Percentiles rank a stretch among this genome's conserved stretches.
phyloP scores from a whole-genome alignment of 2,329 filamentous ascomycete species.

The Colletotrichum echinochloae region DNA sequence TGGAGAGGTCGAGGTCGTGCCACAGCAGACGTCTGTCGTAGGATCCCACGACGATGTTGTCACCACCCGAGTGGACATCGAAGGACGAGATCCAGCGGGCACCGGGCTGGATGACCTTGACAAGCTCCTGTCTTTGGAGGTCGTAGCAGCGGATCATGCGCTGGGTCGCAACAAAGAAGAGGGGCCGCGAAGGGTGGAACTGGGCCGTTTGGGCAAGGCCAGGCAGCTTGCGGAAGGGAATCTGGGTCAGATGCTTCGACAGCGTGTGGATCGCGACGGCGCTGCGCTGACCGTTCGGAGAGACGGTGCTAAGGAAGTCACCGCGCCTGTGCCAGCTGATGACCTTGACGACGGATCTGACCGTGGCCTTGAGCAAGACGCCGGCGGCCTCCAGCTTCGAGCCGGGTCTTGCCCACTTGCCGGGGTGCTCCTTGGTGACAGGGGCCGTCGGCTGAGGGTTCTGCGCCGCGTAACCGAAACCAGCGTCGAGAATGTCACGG shows the following conservation, averaged over 20 bases:
- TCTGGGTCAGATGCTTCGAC: slow-evolving; percentile 93
- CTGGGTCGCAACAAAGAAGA: slow-evolving; percentile 97
- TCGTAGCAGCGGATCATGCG: slow-evolving; percentile 95
- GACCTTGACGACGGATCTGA: slow-evolving; percentile 84
- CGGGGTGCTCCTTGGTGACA: slow-evolving; percentile 78
- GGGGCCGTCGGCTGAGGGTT: slow-evolving; percentile 66
- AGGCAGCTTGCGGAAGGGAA: slow-evolving; percentile 85
- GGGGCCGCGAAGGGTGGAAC: slow-evolving; percentile 92
- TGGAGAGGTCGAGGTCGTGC: slow-evolving; percentile 95
- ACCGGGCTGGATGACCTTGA: slow-evolving; percentile 94
- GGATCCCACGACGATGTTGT: slow-evolving; percentile 93
- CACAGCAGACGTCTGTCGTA: slow-evolving; percentile 95
- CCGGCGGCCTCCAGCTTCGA: slow-evolving; percentile 79
- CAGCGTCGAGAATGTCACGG: slow-evolving; percentile 82
- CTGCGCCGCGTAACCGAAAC: slow-evolving; percentile 92
- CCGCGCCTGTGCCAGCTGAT: slow-evolving; percentile 94
- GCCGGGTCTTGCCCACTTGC: slow-evolving; percentile 86
- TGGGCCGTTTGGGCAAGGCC: slow-evolving; percentile 87
- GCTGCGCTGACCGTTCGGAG: slow-evolving; percentile 79
- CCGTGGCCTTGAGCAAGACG: slow-evolving; percentile 83
- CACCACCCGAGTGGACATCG: slow-evolving; percentile 91
- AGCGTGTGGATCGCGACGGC: slow-evolving; percentile 95
- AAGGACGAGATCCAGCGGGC: slow-evolving; percentile 94
- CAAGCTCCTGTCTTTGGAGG: slow-evolving; percentile 87
- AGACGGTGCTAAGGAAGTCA: slow-evolving; percentile 94